These are phyloP conservation scores for Suhomyces xylopsoci DNA, from an alignment of 805 yeast species.

Conservation along the genomic window DNA sequence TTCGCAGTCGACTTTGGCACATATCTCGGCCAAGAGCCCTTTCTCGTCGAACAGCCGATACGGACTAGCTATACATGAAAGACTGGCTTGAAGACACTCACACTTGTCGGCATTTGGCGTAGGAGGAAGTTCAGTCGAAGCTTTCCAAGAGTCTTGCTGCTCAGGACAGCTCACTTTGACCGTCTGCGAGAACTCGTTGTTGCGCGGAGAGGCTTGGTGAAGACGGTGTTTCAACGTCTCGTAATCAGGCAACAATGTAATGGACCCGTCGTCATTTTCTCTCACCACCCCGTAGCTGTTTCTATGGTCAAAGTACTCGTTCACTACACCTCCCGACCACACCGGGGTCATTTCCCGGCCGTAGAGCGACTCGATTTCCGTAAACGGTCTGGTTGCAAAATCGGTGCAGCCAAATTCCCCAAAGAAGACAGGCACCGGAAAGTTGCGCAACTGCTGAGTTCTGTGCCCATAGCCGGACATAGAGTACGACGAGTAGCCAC, in stretches of 20 bases:
- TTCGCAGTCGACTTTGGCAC: constrained; percentile 38
- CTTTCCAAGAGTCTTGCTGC: constrained; percentile 15
- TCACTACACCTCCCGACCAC: constrained; percentile 40
- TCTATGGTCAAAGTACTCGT: constrained; percentile 34
- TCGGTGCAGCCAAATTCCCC: constrained; percentile 40
- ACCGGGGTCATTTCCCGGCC: constrained; percentile 32
- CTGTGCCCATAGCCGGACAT: constrained; percentile 38
- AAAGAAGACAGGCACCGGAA: constrained; percentile 36
- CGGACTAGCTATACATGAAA: constrained; percentile 36
- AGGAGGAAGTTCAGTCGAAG: constrained; percentile 29
- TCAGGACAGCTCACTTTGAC: not conserved
- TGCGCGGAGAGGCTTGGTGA: constrained; percentile 19
- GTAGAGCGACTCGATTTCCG: constrained; percentile 35
- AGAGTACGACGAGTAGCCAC: constrained; percentile 36
- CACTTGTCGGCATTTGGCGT: constrained; percentile 43
- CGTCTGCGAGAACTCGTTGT: not conserved
- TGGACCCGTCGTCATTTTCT: constrained; percentile 22
- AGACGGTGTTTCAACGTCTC: constrained; percentile 24
- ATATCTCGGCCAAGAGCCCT: constrained; percentile 28
- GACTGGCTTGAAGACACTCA: constrained; percentile 41
- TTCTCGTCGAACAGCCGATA: constrained; percentile 17
- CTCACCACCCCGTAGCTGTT: constrained; percentile 37
- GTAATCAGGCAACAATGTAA: constrained; percentile 28
- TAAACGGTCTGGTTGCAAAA: constrained; percentile 36
- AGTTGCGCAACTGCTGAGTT: constrained; percentile 26